phyloP scores from a whole-genome alignment of 805 yeast genomes.

The Priceomyces melissophilus region DNA sequence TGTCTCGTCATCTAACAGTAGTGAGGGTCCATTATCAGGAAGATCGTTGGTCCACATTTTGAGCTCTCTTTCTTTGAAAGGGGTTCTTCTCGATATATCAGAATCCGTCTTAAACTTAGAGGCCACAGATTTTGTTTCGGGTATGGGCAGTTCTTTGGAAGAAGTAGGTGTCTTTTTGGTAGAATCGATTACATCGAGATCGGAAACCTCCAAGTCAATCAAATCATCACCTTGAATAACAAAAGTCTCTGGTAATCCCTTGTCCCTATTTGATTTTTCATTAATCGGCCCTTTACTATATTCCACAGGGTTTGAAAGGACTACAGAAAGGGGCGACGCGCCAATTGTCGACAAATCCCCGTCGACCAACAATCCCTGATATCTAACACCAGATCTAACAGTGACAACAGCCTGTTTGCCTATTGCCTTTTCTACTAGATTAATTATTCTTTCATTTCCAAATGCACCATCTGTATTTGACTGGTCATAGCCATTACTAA shows the following conservation, averaged over 20 bases:
- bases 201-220: slow-evolving; percentile 44
- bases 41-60: slow-evolving; percentile 81
- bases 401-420: slow-evolving; percentile 57
- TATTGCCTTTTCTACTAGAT: slow-evolving; percentile 53
- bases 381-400: slow-evolving; percentile 56
- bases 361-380: slow-evolving; percentile 57
- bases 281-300: slow-evolving; percentile 20
- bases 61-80: slow-evolving; percentile 64
- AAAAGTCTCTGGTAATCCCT: slow-evolving; percentile 42
- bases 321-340: slow-evolving; percentile 50
- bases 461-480: slow-evolving; percentile 4
- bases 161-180: slow-evolving; percentile 7
- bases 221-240: slow-evolving; percentile 50
- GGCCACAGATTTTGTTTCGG: not conserved
- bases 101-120: slow-evolving; percentile 71
- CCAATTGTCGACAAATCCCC: slow-evolving; percentile 32
- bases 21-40: slow-evolving; percentile 15
- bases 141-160: not conserved
- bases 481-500: slow-evolving; percentile 5
- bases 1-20: slow-evolving; percentile 36
- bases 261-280: slow-evolving; percentile 23
- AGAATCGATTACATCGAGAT: slow-evolving; percentile 30
- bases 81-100: slow-evolving; percentile 61
- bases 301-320: slow-evolving; percentile 50
- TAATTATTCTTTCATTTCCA: slow-evolving; percentile 51